Conservation (phyloP, 331 rosid species). For the Malus hybrid region DNA sequence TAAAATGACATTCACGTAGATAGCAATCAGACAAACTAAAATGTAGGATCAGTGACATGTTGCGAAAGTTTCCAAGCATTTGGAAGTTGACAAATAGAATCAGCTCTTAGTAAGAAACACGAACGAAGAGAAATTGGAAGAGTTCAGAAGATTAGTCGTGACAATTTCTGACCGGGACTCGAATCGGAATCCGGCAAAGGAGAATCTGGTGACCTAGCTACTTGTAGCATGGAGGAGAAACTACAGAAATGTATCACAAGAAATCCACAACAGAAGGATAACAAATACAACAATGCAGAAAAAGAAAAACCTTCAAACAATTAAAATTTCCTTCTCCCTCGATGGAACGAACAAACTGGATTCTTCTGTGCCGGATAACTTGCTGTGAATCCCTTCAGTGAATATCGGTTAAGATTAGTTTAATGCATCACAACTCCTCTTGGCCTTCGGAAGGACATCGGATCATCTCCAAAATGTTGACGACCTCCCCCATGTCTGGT, state of each 20-base stretch:
- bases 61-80: not conserved
- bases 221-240: constrained; percentile 36
- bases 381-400: constrained; percentile 28
- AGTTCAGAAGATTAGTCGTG: constrained; percentile 31
- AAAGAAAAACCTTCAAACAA: not conserved
- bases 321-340: constrained; percentile 4
- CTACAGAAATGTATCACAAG: constrained; percentile 20
- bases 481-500: constrained; percentile 98
- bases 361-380: constrained; percentile 86
- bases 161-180: constrained; percentile 37
- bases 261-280: constrained; percentile 25
- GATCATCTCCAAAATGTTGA: constrained; percentile 88
- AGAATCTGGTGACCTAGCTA: constrained; percentile 70
- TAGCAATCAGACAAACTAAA: too few species aligned
- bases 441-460: constrained; percentile 95
- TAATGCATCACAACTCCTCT: constrained; percentile 59
- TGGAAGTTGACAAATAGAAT: not conserved
- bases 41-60: not conserved
- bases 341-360: constrained; percentile 56
- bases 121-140: constrained; percentile 6
- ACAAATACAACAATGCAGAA: not conserved
- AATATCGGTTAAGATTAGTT: constrained; percentile 22
- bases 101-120: not conserved
- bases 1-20: too few species aligned
- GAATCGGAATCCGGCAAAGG: constrained; percentile 78